A percentile compares a stretch with the other conserved stretches of the same genome.
Conservation (phyloP, 202 grass and related monocot species). For the Setaria italica region DNA sequence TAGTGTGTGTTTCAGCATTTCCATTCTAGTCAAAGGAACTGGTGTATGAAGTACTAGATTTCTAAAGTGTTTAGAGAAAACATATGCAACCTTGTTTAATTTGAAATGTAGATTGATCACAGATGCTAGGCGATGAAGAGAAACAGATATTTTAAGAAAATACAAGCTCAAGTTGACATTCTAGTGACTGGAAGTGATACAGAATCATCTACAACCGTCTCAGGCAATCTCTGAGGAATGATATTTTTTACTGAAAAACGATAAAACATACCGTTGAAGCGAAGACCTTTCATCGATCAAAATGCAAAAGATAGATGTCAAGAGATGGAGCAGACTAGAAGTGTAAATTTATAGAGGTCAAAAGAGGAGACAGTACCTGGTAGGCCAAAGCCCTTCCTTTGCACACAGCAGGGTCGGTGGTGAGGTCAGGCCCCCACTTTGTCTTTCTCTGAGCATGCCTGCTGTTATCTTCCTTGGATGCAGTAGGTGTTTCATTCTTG, state of each 20-base stretch:
- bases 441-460: constrained; percentile 79
- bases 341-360: background rate
- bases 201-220: background rate
- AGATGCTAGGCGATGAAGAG: background rate
- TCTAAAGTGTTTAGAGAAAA: constrained; percentile 20
- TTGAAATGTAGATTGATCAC: constrained; percentile 21
- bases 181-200: background rate
- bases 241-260: background rate
- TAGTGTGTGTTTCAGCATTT: constrained; percentile 7
- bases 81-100: background rate
- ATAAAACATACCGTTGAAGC: background rate
- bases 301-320: constrained; percentile 1
- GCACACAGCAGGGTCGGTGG: constrained; percentile 62
- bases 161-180: constrained; percentile 8
- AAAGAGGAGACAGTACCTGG: constrained; percentile 56
- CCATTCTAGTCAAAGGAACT: constrained; percentile 33
- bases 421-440: constrained; percentile 73
- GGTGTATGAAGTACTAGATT: background rate
- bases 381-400: constrained; percentile 81
- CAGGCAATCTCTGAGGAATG: constrained; percentile 11
- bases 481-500: constrained; percentile 55
- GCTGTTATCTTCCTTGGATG: constrained; percentile 50
- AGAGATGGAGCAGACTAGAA: background rate
- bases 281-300: background rate
- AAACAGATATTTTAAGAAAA: constrained; percentile 6